Conservation (phyloP, 225 moss, liverwort and hornwort genomes). For the Bryum argenteum region DNA sequence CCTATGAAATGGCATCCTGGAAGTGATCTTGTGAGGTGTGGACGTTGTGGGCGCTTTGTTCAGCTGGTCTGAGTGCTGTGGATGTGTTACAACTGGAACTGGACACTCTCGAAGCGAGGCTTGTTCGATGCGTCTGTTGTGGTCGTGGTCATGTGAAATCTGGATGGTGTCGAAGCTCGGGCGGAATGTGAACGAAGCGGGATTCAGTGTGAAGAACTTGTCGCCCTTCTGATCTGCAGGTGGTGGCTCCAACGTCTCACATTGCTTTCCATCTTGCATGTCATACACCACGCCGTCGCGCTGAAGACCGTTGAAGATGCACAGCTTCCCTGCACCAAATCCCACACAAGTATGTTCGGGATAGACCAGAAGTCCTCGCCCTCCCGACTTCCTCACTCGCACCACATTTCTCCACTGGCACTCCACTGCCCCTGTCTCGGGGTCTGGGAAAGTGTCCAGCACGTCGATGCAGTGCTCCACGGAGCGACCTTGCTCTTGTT, state of each 20-base stretch:
- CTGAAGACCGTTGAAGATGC: conserved; percentile 26
- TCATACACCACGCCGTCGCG: conserved; percentile 32
- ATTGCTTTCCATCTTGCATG: conserved; percentile 8
- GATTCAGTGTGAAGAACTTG: conserved; percentile 21
- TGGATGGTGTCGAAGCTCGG: background rate
- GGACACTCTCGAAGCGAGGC: no score
- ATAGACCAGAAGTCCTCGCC: conserved; percentile 33
- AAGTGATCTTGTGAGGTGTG: no score
- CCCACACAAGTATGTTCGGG: conserved; percentile 27
- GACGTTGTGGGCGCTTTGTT: no score
- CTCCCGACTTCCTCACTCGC: conserved; percentile 14
- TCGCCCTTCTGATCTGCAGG: background rate
- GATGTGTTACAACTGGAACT: no score
- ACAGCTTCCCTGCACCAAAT: conserved; percentile 25
- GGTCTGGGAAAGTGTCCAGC: background rate
- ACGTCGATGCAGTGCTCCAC: conserved; percentile 36
- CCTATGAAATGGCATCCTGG: no score
- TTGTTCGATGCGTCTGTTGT: no score
- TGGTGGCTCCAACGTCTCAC: background rate
- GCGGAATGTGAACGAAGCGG: conserved; percentile 11
- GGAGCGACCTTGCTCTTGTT: conserved; percentile 12
- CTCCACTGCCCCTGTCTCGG: background rate
- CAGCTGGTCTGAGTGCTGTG: no score
- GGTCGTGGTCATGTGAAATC: background rate
- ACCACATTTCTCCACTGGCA: conserved; percentile 21